A percentile compares a stretch with the other conserved stretches of the same genome.
Conservation (phyloP, 2,329 filamentous ascomycete genomes). For the Cladorrhinum sp. region DNA sequence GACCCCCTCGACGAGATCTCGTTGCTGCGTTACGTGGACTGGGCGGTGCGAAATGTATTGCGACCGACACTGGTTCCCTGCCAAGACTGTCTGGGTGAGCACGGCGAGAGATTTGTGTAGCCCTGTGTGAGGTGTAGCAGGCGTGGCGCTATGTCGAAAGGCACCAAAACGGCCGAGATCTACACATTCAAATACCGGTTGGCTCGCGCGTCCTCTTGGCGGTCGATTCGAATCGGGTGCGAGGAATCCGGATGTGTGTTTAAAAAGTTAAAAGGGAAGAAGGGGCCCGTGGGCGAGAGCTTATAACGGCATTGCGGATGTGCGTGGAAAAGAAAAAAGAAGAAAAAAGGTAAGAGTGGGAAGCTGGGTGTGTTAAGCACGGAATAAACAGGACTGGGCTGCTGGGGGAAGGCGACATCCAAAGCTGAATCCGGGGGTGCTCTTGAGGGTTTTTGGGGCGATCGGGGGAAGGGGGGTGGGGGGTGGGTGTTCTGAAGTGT, state of each 20-base stretch:
- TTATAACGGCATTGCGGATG: slow-evolving; percentile 25
- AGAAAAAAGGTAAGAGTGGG: slow-evolving; percentile 10
- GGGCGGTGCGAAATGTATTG: slow-evolving; percentile 12
- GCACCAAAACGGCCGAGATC: slow-evolving; percentile 27
- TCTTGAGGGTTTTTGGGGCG: slow-evolving; percentile 24
- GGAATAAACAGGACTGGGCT: slow-evolving; percentile 3
- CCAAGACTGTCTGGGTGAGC: slow-evolving; percentile 24
- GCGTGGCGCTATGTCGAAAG: slow-evolving; percentile 23
- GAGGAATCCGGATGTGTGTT: not conserved
- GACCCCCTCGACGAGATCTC: not conserved
- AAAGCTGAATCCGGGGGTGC: slow-evolving; percentile 15
- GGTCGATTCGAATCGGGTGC: slow-evolving; percentile 8
- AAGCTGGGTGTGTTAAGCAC: not conserved
- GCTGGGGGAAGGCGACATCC: slow-evolving; percentile 11
- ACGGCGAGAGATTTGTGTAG: slow-evolving; percentile 28
- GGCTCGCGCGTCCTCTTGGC: slow-evolving; percentile 23
- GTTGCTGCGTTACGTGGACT: slow-evolving; percentile 12
- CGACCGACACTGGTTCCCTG: slow-evolving; percentile 22
- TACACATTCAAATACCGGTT: slow-evolving; percentile 25
- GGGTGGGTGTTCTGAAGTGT: slow-evolving; percentile 10
- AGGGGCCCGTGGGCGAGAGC: slow-evolving; percentile 18
- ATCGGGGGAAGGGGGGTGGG: slow-evolving; percentile 7
- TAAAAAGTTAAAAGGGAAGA: not conserved
- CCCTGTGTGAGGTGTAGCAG: slow-evolving; percentile 20
- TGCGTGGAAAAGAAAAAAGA: not conserved